Evolutionary conservation across 1,139 yeast genomes (phyloP).

Genomic region (Debaryomyces coudertii): DNA sequence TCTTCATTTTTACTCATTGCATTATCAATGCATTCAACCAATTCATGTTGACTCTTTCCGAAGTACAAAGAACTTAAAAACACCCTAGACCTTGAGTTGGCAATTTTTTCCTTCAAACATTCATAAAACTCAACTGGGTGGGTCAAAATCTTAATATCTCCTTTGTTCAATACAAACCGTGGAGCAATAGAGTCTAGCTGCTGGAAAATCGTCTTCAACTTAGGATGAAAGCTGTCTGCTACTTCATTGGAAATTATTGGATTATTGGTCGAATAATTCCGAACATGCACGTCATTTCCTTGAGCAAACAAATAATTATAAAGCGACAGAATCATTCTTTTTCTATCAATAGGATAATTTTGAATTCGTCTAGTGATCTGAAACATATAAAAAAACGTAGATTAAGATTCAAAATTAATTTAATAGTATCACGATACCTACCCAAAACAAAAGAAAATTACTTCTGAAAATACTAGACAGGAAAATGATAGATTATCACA

Average conservation of each 20-base stretch:
- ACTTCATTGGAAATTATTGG: conserved; percentile 20
- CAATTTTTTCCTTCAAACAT: conserved; percentile 58
- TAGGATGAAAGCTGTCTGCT: conserved; percentile 46
- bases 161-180: conserved; percentile 60
- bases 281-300: conserved; percentile 9
- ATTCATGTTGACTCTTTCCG: conserved; percentile 80
- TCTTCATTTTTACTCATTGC: conserved; percentile 64
- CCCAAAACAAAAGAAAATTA: conserved; percentile 5
- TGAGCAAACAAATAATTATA: conserved; percentile 18
- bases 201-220: conserved; percentile 50
- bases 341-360: conserved; percentile 2
- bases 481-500: conserved; percentile 3
- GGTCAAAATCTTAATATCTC: conserved; percentile 63
- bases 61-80: conserved; percentile 85
- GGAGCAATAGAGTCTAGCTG: conserved; percentile 73
- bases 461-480: background rate
- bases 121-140: conserved; percentile 74
- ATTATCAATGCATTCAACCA: conserved; percentile 57
- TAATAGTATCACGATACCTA: conserved; percentile 6
- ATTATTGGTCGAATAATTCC: conserved; percentile 36
- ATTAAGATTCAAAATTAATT: background rate
- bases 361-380: conserved; percentile 8
- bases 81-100: conserved; percentile 58
- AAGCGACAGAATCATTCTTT: conserved; percentile 21
- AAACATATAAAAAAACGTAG: conserved; percentile 11